phyloP scores from a whole-genome alignment of 176 grass and related monocot species.

The Aegilops longissima region DNA sequence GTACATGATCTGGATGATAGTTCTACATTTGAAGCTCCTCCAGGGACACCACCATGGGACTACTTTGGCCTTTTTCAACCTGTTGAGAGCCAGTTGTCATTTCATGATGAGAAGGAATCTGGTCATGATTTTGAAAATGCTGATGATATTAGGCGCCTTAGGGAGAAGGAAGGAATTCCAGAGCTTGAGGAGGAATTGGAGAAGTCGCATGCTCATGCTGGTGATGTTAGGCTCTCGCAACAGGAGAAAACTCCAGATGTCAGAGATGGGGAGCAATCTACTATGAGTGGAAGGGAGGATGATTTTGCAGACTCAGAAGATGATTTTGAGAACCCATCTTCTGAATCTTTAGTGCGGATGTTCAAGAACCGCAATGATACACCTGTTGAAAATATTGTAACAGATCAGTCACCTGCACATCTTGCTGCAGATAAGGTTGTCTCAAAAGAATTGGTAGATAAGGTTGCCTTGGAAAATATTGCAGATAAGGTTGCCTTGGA shows the following conservation, averaged over 20 bases:
- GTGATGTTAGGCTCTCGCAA: constrained; percentile 37
- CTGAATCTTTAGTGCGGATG: constrained; percentile 71
- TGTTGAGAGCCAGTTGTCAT: constrained; percentile 63
- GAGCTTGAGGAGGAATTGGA: constrained; percentile 91
- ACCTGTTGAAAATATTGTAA: constrained; percentile 40
- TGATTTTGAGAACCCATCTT: constrained; percentile 86
- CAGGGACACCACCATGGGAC: constrained; percentile 74
- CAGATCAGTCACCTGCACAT: constrained; percentile 34
- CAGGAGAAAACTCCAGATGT: constrained; percentile 58
- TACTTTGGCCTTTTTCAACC: constrained; percentile 93
- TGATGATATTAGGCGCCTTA: constrained; percentile 74
- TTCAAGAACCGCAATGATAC: constrained; percentile 74
- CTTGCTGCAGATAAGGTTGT: constrained; percentile 37
- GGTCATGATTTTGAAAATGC: constrained; percentile 60
- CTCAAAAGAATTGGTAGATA: background rate
- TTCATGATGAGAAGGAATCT: constrained; percentile 61
- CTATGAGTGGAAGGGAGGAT: constrained; percentile 52
- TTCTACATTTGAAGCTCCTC: constrained; percentile 67
- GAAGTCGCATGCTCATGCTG: constrained; percentile 46
- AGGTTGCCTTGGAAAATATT: background rate
- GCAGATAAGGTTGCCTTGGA: background rate
- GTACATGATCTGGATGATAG: constrained; percentile 60
- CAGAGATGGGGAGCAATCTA: constrained; percentile 60
- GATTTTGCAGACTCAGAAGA: constrained; percentile 77
- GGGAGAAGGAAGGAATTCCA: constrained; percentile 94